Percentiles rank a stretch among this genome's conserved stretches.
Evolutionary conservation across 306 rosid genomes (phyloP).

Genomic region (Carpinus fangiana): DNA sequence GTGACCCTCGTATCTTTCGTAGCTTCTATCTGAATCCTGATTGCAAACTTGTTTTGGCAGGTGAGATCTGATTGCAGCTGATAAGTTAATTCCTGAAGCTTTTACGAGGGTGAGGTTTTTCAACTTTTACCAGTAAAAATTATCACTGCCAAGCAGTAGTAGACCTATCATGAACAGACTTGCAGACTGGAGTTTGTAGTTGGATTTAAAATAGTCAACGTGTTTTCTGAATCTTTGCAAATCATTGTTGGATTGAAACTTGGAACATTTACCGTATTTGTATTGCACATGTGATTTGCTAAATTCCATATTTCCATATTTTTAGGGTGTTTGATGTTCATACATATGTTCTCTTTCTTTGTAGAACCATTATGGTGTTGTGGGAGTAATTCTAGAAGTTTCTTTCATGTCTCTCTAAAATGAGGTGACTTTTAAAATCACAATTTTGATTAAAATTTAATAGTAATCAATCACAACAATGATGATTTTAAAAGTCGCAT

Average conservation of each 20-base stretch:
- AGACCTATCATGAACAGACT: background rate
- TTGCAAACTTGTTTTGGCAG: constrained; percentile 37
- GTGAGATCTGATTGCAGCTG: constrained; percentile 40
- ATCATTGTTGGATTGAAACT: background rate
- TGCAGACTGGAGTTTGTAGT: constrained; percentile 17
- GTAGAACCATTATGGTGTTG: no score
- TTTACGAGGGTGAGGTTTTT: constrained; percentile 28
- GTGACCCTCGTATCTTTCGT: background rate
- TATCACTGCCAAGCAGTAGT: constrained; percentile 19
- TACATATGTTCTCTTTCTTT: background rate
- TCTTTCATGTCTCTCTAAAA: no score
- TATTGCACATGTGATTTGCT: constrained; percentile 11
- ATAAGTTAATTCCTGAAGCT: constrained; percentile 24
- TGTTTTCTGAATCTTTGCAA: background rate
- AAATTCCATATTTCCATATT: background rate
- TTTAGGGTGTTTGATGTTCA: constrained; percentile 1
- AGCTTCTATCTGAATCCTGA: constrained; percentile 3
- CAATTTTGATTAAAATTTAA: no score
- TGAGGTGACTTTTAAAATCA: no score
- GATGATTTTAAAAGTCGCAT: no score
- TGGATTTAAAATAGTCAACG: background rate
- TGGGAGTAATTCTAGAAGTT: no score
- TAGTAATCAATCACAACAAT: no score
- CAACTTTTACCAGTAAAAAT: constrained; percentile 6
- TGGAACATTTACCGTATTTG: background rate